Evolutionary conservation across 2,329 filamentous ascomycete species (phyloP).

Genomic region (Colletotrichum melonis): DNA sequence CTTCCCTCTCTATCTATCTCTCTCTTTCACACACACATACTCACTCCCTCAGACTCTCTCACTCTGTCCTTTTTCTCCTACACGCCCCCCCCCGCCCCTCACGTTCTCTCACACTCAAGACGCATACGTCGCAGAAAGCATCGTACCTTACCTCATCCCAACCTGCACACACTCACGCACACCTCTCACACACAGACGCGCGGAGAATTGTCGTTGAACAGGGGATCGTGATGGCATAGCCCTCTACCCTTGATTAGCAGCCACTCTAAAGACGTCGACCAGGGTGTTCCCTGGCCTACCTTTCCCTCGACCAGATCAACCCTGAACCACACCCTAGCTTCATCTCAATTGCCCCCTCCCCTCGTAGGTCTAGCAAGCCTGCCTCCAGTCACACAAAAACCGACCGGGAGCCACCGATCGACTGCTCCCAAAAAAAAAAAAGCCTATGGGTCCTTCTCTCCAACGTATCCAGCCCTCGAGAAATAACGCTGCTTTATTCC

Average conservation of each 20-base stretch:
- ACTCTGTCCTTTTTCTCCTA: not conserved
- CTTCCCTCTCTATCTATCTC: not conserved
- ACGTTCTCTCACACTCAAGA: not conserved
- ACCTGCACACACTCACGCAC: conserved; percentile 35
- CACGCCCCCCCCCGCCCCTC: not conserved
- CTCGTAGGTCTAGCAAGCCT: conserved; percentile 43
- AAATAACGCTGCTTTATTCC: conserved; percentile 37
- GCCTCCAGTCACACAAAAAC: conserved; percentile 61
- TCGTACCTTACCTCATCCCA: not conserved
- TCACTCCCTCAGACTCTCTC: conserved; percentile 10
- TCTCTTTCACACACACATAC: not conserved
- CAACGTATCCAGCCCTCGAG: conserved; percentile 37
- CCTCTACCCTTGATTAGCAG: conserved; percentile 51
- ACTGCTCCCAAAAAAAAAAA: conserved; percentile 43
- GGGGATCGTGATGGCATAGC: conserved; percentile 47
- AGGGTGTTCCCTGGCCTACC: conserved; percentile 48
- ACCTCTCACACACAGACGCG: conserved; percentile 41
- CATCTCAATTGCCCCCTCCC: conserved; percentile 54
- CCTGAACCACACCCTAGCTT: conserved; percentile 55
- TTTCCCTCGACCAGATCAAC: conserved; percentile 48
- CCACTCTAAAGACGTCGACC: conserved; percentile 50
- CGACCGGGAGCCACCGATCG: conserved; percentile 55
- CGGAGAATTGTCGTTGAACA: conserved; percentile 50
- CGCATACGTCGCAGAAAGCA: not conserved
- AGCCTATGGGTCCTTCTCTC: conserved; percentile 43